Percentiles rank a stretch among this genome's conserved stretches.
phyloP scores from a whole-genome alignment of 2,329 filamentous ascomycete species.

The Ophiostoma sp. region DNA sequence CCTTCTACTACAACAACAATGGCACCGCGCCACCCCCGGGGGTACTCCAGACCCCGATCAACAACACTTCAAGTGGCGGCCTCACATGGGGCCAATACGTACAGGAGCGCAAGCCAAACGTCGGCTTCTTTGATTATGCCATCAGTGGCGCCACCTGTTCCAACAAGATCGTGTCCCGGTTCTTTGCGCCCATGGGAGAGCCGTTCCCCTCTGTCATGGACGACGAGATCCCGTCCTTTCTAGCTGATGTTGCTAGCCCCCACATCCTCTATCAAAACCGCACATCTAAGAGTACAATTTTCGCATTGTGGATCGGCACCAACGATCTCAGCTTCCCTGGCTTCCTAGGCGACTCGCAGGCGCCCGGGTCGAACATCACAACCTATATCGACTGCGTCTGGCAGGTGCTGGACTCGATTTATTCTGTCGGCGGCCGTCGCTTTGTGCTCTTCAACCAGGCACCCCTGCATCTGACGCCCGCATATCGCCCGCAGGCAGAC shows the following conservation, averaged over 20 bases:
- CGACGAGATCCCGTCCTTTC: constrained; percentile 55
- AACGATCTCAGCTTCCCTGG: constrained; percentile 66
- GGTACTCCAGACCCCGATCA: constrained; percentile 40
- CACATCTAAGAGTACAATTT: constrained; percentile 58
- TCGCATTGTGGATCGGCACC: constrained; percentile 74
- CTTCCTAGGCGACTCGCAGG: constrained; percentile 61
- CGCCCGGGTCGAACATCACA: constrained; percentile 52
- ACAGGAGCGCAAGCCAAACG: constrained; percentile 51
- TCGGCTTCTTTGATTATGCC: constrained; percentile 62
- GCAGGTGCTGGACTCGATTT: constrained; percentile 52
- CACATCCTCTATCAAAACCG: constrained; percentile 41
- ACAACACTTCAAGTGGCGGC: constrained; percentile 58
- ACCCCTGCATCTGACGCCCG: constrained; percentile 61
- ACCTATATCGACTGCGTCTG: constrained; percentile 66
- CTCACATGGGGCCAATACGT: constrained; percentile 65
- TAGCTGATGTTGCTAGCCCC: constrained; percentile 42
- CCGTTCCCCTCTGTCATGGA: constrained; percentile 58
- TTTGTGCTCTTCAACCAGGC: constrained; percentile 68
- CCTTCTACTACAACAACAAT: constrained; percentile 56
- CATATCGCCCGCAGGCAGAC: constrained; percentile 51
- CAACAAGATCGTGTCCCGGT: constrained; percentile 58
- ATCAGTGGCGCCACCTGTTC: constrained; percentile 68
- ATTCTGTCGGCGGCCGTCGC: constrained; percentile 59
- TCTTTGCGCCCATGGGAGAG: constrained; percentile 44
- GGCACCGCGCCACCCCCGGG: constrained; percentile 59